These are phyloP conservation scores for Suillus discolor DNA, from an alignment of 768 basidiomycete species.

Conservation along the genomic window DNA sequence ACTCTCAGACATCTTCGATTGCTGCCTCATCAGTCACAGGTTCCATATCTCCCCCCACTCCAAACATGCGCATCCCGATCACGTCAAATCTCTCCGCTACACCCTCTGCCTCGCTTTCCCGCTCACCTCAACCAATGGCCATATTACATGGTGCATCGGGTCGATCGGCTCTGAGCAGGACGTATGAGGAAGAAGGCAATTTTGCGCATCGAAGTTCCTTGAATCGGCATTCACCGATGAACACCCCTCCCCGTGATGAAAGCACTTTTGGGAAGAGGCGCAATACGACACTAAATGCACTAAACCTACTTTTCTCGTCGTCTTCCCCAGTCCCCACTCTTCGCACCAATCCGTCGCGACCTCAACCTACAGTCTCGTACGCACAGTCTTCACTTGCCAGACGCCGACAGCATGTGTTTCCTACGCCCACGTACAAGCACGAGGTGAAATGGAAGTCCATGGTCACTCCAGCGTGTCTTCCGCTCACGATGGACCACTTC, in stretches of 20 bases:
- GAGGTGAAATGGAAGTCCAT: constrained; percentile 93
- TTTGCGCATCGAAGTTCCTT: constrained; percentile 49
- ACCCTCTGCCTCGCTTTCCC: constrained; percentile 33
- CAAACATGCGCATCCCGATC: constrained; percentile 33
- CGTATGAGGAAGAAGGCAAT: constrained; percentile 59
- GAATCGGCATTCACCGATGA: constrained; percentile 62
- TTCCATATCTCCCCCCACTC: constrained; percentile 24
- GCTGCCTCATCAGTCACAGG: constrained; percentile 48
- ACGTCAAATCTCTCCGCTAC: constrained; percentile 29
- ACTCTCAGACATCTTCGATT: constrained; percentile 61
- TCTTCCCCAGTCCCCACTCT: constrained; percentile 42
- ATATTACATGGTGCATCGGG: constrained; percentile 40
- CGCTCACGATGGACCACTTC: constrained; percentile 88
- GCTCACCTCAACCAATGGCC: constrained; percentile 45
- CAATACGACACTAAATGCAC: constrained; percentile 41
- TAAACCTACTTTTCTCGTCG: constrained; percentile 47
- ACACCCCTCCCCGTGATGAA: constrained; percentile 75
- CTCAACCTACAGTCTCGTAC: constrained; percentile 56
- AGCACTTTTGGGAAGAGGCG: constrained; percentile 52
- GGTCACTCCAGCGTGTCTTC: constrained; percentile 83
- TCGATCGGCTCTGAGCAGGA: constrained; percentile 52
- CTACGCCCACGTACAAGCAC: constrained; percentile 71
- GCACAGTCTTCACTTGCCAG: constrained; percentile 76
- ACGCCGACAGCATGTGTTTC: constrained; percentile 88
- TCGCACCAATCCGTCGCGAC: constrained; percentile 70